Base-by-base conservation (phyloP, 1,284 basidiomycete genomes). In the Kwoniella shivajii region DNA sequence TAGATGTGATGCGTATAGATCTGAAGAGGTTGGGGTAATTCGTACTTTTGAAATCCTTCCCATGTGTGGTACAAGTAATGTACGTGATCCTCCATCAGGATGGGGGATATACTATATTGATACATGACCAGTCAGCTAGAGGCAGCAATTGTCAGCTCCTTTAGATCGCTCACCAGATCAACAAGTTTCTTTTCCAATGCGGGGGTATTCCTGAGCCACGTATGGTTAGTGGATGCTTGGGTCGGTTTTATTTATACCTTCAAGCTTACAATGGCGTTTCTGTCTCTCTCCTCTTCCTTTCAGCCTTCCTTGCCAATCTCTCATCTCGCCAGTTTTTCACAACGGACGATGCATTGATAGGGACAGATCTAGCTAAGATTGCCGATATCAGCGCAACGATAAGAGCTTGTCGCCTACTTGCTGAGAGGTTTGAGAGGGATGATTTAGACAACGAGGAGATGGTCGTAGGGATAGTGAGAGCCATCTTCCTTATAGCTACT, bases 51-150 rank as follows among this genome's bases (percentile, higher is more conserved):
- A 83, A 11, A 89, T 77, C 14, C 81, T 73, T 30, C 85, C 84
- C 30, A 82, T 78, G 66, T 87, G 84, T 0, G 88, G 86, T 1
- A 89, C 86, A 0, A 90, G 80, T 4, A 90, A 72, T 0, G 83
- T 85, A 68, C 85, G 84, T 20, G 80, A 82, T 1, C 85, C 84
- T 0, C n/a, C n/a, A n/a, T n/a, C n/a, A n/a, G n/a, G 78, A 68
- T 2, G 73, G 71, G 72, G 71, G 16, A 78, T 74, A 52, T 78
- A 79, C 73, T 78, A 49, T n/a, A n/a, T 0, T 20, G 34, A 18
- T 26, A 31, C 9, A 18, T 16, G 29, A 36, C 37, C 6, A 24
- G n/a, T 31, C n/a, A 39, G 48, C 14, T 13, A 43, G 24, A 29
- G 10, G 9, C 34, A 31, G 27, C 22, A 18, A 16, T n/a, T 14